Percentiles rank a stretch among this genome's conserved stretches.
Evolutionary conservation across 306 rosid species (phyloP).

Genomic region (Quercus bicolor): DNA sequence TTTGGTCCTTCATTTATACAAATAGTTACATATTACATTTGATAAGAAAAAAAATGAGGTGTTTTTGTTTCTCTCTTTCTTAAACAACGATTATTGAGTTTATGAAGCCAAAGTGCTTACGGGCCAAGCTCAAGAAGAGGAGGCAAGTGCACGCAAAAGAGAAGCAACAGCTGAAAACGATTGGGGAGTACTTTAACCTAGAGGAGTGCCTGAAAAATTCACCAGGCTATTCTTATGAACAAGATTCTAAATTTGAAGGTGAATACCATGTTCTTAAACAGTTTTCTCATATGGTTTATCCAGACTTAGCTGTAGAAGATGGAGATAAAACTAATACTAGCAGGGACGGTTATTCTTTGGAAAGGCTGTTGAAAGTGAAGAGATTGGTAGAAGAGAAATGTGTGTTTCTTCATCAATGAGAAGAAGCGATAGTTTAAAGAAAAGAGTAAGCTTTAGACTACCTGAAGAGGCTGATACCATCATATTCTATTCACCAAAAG

Average conservation of each 20-base stretch:
- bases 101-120: slow-evolving; percentile 26
- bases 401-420: slow-evolving; percentile 22
- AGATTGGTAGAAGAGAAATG: slow-evolving; percentile 23
- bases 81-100: slow-evolving; percentile 5
- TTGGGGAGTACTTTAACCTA: slow-evolving; percentile 13
- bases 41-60: background rate
- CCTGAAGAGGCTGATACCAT: slow-evolving; percentile 52
- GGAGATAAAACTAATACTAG: background rate
- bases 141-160: slow-evolving; percentile 1
- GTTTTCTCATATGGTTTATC: slow-evolving; percentile 18
- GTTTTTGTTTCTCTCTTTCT: too few species aligned
- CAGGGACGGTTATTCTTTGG: slow-evolving; percentile 11
- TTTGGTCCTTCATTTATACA: background rate
- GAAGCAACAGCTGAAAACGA: slow-evolving; percentile 8
- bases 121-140: slow-evolving; percentile 15
- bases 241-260: background rate
- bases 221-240: background rate
- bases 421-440: slow-evolving; percentile 33
- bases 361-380: slow-evolving; percentile 31
- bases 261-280: slow-evolving; percentile 14
- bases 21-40: background rate
- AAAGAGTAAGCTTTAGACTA: slow-evolving; percentile 39
- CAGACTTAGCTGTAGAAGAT: slow-evolving; percentile 7
- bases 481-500: slow-evolving; percentile 29
- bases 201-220: slow-evolving; percentile 36